These are phyloP conservation scores for Cryphonectria nitschkei DNA, from an alignment of 2,329 filamentous ascomycete genomes.

Conservation along the genomic window DNA sequence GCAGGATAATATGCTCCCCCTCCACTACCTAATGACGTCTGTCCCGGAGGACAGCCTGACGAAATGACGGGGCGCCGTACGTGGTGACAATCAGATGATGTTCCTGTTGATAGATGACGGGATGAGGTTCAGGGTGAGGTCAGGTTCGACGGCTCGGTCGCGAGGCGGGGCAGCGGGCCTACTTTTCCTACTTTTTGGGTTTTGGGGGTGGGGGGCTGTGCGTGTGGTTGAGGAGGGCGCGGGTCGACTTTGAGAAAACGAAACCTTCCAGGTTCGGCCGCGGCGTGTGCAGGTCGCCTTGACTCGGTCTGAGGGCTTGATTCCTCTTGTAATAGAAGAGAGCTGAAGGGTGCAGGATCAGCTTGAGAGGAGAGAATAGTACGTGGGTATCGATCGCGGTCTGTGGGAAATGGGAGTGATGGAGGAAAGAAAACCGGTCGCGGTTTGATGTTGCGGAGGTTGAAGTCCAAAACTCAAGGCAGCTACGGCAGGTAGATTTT, in stretches of 20 bases:
- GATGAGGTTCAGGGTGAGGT: neutral
- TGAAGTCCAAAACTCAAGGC: constrained; percentile 5
- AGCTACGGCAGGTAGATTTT: constrained; percentile 8
- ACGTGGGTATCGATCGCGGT: constrained; percentile 2
- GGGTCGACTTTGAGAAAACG: constrained; percentile 15
- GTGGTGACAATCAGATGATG: neutral
- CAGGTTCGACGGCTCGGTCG: neutral
- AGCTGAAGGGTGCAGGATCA: constrained; percentile 20
- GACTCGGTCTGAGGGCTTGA: constrained; percentile 16
- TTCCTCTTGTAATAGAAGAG: neutral
- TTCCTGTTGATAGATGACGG: neutral
- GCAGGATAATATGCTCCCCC: constrained; percentile 55
- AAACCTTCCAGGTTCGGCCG: constrained; percentile 21
- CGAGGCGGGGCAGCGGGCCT: neutral
- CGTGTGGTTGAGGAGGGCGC: constrained; percentile 17
- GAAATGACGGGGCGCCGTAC: constrained; percentile 39
- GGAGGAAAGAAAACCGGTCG: neutral
- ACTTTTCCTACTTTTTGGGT: neutral
- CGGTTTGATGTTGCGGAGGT: constrained; percentile 12
- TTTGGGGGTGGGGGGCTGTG: neutral
- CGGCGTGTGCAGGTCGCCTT: constrained; percentile 29
- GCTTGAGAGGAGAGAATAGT: neutral
- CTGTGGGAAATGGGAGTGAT: constrained; percentile 1
- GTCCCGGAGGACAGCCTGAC: constrained; percentile 47
- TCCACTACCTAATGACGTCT: constrained; percentile 55